phyloP scores from a whole-genome alignment of 1,139 yeast species.

The Candida mesenterica region DNA sequence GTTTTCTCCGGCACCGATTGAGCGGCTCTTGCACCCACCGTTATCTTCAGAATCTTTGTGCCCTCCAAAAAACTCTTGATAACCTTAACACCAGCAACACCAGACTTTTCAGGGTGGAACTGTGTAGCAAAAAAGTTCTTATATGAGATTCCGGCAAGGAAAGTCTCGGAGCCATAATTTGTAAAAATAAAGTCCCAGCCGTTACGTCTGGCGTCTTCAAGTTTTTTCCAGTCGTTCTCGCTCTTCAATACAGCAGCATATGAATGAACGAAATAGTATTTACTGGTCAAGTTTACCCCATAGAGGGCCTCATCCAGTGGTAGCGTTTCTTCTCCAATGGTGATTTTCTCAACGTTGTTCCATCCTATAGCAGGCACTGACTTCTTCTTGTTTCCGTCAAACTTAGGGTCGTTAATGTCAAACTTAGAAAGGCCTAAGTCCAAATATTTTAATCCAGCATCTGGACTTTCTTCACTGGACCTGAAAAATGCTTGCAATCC shows the following conservation, averaged over 20 bases:
- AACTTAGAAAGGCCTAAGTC: constrained; percentile 59
- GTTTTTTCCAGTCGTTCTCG: constrained; percentile 22
- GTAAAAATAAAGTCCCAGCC: constrained; percentile 84
- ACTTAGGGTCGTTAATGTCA: constrained; percentile 41
- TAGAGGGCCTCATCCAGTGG: constrained; percentile 39
- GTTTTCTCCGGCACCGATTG: constrained; percentile 53
- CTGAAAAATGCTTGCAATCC: constrained; percentile 83
- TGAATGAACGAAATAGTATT: constrained; percentile 93
- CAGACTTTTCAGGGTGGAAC: constrained; percentile 97
- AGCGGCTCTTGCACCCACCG: constrained; percentile 16
- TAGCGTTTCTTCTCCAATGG: constrained; percentile 16
- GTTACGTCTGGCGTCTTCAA: constrained; percentile 30
- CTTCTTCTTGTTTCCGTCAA: constrained; percentile 50
- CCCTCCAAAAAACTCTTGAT: constrained; percentile 69
- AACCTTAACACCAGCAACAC: constrained; percentile 79
- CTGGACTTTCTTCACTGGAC: constrained; percentile 73
- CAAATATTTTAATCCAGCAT: constrained; percentile 54
- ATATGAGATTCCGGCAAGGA: constrained; percentile 78
- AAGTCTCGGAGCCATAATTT: constrained; percentile 73
- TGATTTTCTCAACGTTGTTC: constrained; percentile 49
- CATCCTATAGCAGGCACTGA: constrained; percentile 97
- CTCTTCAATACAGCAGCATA: constrained; percentile 66
- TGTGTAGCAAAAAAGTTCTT: constrained; percentile 90
- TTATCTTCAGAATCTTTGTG: constrained; percentile 26
- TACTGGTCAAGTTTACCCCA: constrained; percentile 61